Evolutionary conservation across 2,329 filamentous ascomycete species (phyloP).

Genomic region (Nigrograna mackinnonii): DNA sequence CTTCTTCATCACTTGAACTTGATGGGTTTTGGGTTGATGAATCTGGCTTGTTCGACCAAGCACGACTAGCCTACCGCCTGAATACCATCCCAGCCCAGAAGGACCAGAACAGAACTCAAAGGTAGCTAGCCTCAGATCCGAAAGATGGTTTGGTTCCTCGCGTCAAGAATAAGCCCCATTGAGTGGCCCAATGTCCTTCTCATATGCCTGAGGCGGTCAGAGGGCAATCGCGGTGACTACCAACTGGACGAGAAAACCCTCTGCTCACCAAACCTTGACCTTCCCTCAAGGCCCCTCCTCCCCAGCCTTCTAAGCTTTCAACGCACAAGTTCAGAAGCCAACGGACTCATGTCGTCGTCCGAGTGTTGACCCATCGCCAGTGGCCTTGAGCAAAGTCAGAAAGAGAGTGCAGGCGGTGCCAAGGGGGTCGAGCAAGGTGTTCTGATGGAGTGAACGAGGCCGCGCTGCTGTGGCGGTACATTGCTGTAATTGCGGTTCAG

Average conservation of each 20-base stretch:
- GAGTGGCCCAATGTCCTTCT: conserved; percentile 74
- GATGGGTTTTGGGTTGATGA: conserved; percentile 34
- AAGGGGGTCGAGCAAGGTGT: conserved; percentile 44
- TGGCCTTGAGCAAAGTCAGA: conserved; percentile 19
- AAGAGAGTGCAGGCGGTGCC: conserved; percentile 56
- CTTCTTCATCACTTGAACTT: conserved; percentile 85
- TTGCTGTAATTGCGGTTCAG: conserved; percentile 74
- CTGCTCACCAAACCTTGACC: conserved; percentile 33
- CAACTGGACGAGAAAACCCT: conserved; percentile 83
- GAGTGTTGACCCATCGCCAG: conserved; percentile 52
- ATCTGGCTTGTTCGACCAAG: conserved; percentile 73
- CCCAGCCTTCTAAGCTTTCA: conserved; percentile 24
- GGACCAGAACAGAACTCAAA: conserved; percentile 11
- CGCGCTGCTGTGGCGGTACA: conserved; percentile 99
- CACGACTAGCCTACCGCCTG: conserved; percentile 44
- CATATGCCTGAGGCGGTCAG: conserved; percentile 41
- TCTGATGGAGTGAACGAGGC: conserved; percentile 64
- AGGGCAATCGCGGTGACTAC: conserved; percentile 96
- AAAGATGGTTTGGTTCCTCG: conserved; percentile 72
- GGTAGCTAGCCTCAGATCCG: conserved; percentile 48
- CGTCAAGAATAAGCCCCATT: conserved; percentile 99
- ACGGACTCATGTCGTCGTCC: conserved; percentile 94
- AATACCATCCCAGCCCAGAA: conserved; percentile 5
- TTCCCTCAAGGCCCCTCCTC: conserved; percentile 34
- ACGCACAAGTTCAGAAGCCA: conserved; percentile 33